A percentile compares a stretch with the other conserved stretches of the same genome.
These are phyloP conservation scores for Meyerozyma smithsonii DNA, from an alignment of 1,139 yeast species.

Conservation along the genomic window DNA sequence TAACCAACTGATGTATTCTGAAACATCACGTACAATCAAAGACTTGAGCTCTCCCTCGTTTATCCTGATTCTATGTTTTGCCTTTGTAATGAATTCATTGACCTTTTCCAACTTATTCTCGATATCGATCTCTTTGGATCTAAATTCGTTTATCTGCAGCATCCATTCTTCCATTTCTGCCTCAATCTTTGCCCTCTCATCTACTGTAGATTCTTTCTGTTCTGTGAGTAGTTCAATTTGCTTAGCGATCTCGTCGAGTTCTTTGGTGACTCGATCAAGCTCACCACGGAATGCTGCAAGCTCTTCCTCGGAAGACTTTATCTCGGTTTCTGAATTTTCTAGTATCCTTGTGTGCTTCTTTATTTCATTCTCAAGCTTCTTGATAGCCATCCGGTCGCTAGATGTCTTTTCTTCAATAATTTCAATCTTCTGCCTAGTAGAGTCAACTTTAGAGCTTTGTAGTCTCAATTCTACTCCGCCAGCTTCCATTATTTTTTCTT, in stretches of 20 bases:
- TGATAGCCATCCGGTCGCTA: slow-evolving; percentile 53
- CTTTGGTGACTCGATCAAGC: slow-evolving; percentile 31
- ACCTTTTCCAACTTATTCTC: slow-evolving; percentile 61
- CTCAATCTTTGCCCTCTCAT: slow-evolving; percentile 34
- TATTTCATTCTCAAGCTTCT: slow-evolving; percentile 65
- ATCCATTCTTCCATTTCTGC: slow-evolving; percentile 47
- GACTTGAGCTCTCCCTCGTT: slow-evolving; percentile 34
- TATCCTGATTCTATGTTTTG: slow-evolving; percentile 31
- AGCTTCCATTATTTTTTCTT: slow-evolving; percentile 78
- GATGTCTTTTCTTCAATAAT: slow-evolving; percentile 57
- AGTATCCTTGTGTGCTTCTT: slow-evolving; percentile 49
- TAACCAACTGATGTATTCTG: slow-evolving; percentile 48
- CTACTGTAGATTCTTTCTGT: slow-evolving; percentile 30
- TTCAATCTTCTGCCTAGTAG: slow-evolving; percentile 64
- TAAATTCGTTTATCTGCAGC: slow-evolving; percentile 53
- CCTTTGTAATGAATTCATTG: slow-evolving; percentile 37
- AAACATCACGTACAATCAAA: slow-evolving; percentile 49
- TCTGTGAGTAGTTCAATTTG: slow-evolving; percentile 20
- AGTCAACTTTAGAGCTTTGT: slow-evolving; percentile 80
- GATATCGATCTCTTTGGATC: slow-evolving; percentile 68
- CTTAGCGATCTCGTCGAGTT: slow-evolving; percentile 29
- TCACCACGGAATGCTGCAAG: slow-evolving; percentile 22
- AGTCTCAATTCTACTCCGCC: slow-evolving; percentile 86
- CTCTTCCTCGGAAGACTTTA: slow-evolving; percentile 26
- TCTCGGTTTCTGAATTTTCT: slow-evolving; percentile 37